Percentiles rank a stretch among this genome's conserved stretches.
Evolutionary conservation across 176 grass and related monocot species (phyloP).

Genomic region (Oropetium thomaeum): DNA sequence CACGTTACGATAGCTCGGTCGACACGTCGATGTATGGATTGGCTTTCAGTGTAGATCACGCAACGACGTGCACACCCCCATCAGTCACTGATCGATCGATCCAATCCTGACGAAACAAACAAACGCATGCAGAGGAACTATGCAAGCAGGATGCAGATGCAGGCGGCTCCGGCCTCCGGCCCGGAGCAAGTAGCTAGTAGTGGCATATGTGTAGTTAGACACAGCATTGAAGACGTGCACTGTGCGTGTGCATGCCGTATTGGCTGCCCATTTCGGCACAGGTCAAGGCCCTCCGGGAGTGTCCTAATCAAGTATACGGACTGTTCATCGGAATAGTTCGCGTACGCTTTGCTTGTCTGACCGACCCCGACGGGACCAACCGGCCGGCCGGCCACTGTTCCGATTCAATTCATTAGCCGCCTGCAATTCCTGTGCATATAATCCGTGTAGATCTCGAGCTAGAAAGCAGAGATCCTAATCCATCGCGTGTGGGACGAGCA

Average conservation of each 20-base stretch:
- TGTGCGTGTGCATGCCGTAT: constrained; percentile 29
- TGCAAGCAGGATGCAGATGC: too few species aligned
- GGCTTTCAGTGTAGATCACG: constrained; percentile 30
- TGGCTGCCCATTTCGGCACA: constrained; percentile 40
- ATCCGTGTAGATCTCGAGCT: not conserved
- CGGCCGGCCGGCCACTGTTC: constrained; percentile 40
- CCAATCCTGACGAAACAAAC: constrained; percentile 27
- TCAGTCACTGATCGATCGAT: not conserved
- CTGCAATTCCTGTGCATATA: constrained; percentile 18
- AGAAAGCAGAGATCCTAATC: constrained; percentile 40
- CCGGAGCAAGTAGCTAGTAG: too few species aligned
- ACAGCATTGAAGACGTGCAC: constrained; percentile 39
- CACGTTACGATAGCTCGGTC: not conserved
- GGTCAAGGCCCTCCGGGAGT: constrained; percentile 20
- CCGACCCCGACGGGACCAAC: constrained; percentile 25
- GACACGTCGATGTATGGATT: not conserved
- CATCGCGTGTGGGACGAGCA: not conserved
- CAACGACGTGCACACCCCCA: not conserved
- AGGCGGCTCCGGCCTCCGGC: too few species aligned
- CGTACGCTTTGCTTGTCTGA: constrained; percentile 8
- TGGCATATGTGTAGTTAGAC: constrained; percentile 6
- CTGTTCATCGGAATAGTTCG: constrained; percentile 26
- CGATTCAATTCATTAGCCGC: constrained; percentile 34
- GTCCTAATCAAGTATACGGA: constrained; percentile 39
- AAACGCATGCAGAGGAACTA: not conserved